Evolutionary conservation across 345 rosid genomes (phyloP).

Genomic region (Pistacia integerrima): DNA sequence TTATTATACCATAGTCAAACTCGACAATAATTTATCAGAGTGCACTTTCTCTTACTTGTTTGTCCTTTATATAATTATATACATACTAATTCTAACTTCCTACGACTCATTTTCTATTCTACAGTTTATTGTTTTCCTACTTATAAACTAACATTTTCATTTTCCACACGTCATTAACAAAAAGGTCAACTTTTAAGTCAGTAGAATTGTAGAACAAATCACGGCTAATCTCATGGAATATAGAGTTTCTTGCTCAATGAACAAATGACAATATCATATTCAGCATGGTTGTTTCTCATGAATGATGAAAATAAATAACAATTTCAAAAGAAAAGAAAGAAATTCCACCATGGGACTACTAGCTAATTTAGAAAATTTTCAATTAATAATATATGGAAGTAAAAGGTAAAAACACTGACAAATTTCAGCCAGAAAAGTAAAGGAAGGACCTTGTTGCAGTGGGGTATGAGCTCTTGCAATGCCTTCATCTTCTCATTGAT

Average conservation of each 20-base stretch:
- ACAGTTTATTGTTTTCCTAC: background rate
- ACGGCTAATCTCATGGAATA: background rate
- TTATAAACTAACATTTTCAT: background rate
- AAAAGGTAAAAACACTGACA: no score
- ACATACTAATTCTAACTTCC: background rate
- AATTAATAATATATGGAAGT: background rate
- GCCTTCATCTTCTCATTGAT: slow-evolving; percentile 90
- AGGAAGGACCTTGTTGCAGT: slow-evolving; percentile 76
- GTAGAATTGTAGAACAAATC: background rate
- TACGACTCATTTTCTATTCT: background rate
- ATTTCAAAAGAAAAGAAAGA: background rate
- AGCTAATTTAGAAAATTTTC: background rate
- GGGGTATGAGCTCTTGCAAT: slow-evolving; percentile 89
- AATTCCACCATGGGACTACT: background rate
- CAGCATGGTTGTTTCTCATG: background rate
- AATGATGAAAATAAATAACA: background rate
- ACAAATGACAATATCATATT: background rate
- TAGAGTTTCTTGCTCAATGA: background rate
- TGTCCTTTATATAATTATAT: background rate
- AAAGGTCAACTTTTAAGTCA: background rate
- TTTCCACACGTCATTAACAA: background rate
- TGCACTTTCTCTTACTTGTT: slow-evolving; percentile 1
- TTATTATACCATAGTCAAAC: background rate
- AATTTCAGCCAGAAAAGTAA: background rate
- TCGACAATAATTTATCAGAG: background rate